phyloP scores from a whole-genome alignment of 768 basidiomycete genomes.

The Lactarius sanguifluus region DNA sequence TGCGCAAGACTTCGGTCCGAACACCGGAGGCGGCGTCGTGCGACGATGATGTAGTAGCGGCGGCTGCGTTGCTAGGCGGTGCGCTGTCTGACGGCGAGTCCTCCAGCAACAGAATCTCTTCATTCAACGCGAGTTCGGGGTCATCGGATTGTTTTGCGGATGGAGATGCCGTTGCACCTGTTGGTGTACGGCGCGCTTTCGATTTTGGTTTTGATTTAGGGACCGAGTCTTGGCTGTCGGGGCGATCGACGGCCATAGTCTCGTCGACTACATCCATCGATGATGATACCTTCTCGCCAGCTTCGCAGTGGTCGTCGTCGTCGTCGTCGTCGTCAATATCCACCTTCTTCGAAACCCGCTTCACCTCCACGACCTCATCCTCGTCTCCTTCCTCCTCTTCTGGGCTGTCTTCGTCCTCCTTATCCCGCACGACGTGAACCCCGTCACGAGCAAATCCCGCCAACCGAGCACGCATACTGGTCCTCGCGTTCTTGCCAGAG shows the following conservation, averaged over 20 bases:
- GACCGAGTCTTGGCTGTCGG: slow-evolving; percentile 22
- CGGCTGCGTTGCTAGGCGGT: background rate
- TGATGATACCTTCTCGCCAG: background rate
- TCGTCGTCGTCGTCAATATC: background rate
- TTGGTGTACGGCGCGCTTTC: slow-evolving; percentile 6
- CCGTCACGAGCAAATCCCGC: slow-evolving; percentile 55
- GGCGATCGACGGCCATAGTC: slow-evolving; percentile 24
- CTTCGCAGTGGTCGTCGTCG: background rate
- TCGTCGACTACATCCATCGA: slow-evolving; percentile 28
- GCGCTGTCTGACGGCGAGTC: background rate
- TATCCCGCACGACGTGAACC: slow-evolving; percentile 35
- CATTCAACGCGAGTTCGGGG: slow-evolving; percentile 9
- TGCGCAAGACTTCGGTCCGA: slow-evolving; percentile 27
- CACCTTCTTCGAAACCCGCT: slow-evolving; percentile 14
- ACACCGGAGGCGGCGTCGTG: background rate
- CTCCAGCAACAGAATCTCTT: background rate
- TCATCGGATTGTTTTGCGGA: background rate
- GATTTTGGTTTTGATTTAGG: slow-evolving; percentile 8
- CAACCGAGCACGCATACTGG: slow-evolving; percentile 48
- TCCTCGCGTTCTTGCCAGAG: slow-evolving; percentile 31
- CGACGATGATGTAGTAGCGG: slow-evolving; percentile 7
- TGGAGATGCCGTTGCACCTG: background rate
- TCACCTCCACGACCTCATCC: slow-evolving; percentile 28
- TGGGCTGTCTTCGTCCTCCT: slow-evolving; percentile 30
- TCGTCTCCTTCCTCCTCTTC: slow-evolving; percentile 30